Conservation (phyloP, 2,329 filamentous ascomycete genomes). For the Talaromyces sp. region DNA sequence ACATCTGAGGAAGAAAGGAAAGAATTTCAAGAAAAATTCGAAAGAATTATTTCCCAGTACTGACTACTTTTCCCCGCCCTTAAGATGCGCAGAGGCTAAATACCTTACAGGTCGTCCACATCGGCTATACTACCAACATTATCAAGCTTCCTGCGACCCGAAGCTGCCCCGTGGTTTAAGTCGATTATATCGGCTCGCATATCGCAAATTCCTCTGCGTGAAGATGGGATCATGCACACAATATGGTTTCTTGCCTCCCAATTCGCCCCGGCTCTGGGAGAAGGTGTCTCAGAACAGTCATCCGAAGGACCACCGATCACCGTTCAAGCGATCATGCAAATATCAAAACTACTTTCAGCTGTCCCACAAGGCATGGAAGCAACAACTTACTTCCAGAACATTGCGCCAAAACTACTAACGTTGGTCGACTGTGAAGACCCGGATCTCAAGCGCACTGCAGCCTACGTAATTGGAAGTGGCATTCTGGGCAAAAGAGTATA, state of each 20-base stretch:
- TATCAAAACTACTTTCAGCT: constrained; percentile 36
- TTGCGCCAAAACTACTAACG: constrained; percentile 34
- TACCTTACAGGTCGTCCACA: constrained; percentile 26
- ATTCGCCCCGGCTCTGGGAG: constrained; percentile 33
- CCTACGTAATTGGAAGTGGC: constrained; percentile 39
- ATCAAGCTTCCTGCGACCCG: constrained; percentile 32
- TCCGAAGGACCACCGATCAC: constrained; percentile 35
- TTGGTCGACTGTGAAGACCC: constrained; percentile 35
- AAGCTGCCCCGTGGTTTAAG: constrained; percentile 34
- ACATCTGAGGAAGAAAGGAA: constrained; percentile 13
- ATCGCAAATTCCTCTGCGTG: constrained; percentile 34
- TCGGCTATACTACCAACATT: constrained; percentile 29
- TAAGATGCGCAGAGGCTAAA: constrained; percentile 10
- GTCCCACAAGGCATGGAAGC: constrained; percentile 34
- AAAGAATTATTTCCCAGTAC: constrained; percentile 30
- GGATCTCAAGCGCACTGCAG: constrained; percentile 36
- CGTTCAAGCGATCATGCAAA: constrained; percentile 40
- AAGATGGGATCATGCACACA: constrained; percentile 36
- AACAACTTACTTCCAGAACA: constrained; percentile 29
- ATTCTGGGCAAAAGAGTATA: constrained; percentile 35
- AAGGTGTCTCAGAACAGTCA: constrained; percentile 22
- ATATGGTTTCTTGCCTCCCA: constrained; percentile 39
- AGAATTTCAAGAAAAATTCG: constrained; percentile 19
- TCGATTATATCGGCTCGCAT: constrained; percentile 28
- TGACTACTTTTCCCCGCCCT: background rate